Evolutionary conservation across 306 rosid species (phyloP), one percentile per base, ranked within the genome.

Genomic region (Lathyrus oleraceus): DNA sequence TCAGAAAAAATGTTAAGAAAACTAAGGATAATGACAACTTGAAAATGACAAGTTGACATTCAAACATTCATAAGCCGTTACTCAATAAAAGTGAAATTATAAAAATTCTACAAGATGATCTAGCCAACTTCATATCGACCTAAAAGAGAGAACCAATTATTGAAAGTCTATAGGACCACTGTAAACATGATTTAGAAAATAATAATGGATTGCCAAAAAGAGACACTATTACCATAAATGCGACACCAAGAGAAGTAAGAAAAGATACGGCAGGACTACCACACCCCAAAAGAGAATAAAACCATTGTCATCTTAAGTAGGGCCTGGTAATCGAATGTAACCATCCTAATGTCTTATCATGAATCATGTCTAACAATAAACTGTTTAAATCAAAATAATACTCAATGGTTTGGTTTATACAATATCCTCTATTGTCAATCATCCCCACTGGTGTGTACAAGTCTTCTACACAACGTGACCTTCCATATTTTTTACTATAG

Each of bases 111-210:
- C 51, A 39, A 1, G 35, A 16, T 71, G 64, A 40, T 52, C 21
- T 13, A 23, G 11, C 81, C 27, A 42, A 66, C 36, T 74, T 54
- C 43, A 66, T 59, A 66, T 59, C 66, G 25, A 45, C 21, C 20
- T 49, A 16, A 49, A 65, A 67, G 17, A 45, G 21, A 54, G 28
- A 59, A 40, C 42, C 42, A 40, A 61, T 8, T 30, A 28, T 30
- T 60, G 42, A 61, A 61, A 66, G 20, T 16, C 23, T 19, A 15
- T 27, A 38, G 20, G 15, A 17, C 19, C 21, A 35, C 44, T 17
- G 23, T 23, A 69, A 44, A 69, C 40, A 74, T 49, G 72, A 61
- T 68, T 64, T 53, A 51, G 32, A 10, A 67, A 21, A 47, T 42
- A 61, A 30, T 58, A 65, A 65, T 23, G 21, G 17, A 63, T 19